A percentile compares a stretch with the other conserved stretches of the same genome.
Conservation (phyloP, 2,329 filamentous ascomycete species). For the Cytospora mali region DNA sequence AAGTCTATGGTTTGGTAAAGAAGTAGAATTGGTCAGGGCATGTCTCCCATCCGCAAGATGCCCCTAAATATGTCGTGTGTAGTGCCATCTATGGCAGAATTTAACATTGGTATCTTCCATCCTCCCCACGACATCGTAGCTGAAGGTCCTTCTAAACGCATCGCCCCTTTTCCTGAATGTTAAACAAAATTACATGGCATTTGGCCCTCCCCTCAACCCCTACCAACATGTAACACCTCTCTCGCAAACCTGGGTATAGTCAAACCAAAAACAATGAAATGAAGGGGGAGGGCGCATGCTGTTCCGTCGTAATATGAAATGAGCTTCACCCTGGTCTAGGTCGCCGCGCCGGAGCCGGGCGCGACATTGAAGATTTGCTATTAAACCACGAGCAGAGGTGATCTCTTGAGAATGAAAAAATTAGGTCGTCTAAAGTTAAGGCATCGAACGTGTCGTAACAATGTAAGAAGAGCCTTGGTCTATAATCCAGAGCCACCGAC, state of each 20-base stretch:
- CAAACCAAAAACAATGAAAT: slow-evolving; percentile 40
- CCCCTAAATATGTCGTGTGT: slow-evolving; percentile 17
- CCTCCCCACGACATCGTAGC: slow-evolving; percentile 12
- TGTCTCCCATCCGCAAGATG: slow-evolving; percentile 3
- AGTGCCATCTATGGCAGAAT: slow-evolving; percentile 22
- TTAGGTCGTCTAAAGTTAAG: slow-evolving; percentile 36
- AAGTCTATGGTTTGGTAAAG: background rate
- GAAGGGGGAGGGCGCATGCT: slow-evolving; percentile 38
- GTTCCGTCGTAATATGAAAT: slow-evolving; percentile 19
- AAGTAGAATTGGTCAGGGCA: slow-evolving; percentile 7
- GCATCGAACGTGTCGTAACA: slow-evolving; percentile 40
- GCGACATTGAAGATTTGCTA: background rate
- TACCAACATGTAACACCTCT: slow-evolving; percentile 38
- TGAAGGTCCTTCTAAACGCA: slow-evolving; percentile 14
- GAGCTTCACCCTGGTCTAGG: background rate
- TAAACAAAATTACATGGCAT: slow-evolving; percentile 32
- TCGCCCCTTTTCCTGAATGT: slow-evolving; percentile 19
- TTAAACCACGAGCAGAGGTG: slow-evolving; percentile 27
- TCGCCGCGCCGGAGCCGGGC: background rate
- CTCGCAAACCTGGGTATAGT: slow-evolving; percentile 45
- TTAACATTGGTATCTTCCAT: slow-evolving; percentile 21
- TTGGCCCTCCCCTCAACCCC: slow-evolving; percentile 37
- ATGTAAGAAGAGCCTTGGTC: slow-evolving; percentile 1
- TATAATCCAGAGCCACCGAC: background rate
- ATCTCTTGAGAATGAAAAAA: slow-evolving; percentile 33